Evolutionary conservation across 192 early-diverging fungal species (phyloP), one percentile per base, ranked within the genome.

Genomic region (Pilobolus umbonatus): DNA sequence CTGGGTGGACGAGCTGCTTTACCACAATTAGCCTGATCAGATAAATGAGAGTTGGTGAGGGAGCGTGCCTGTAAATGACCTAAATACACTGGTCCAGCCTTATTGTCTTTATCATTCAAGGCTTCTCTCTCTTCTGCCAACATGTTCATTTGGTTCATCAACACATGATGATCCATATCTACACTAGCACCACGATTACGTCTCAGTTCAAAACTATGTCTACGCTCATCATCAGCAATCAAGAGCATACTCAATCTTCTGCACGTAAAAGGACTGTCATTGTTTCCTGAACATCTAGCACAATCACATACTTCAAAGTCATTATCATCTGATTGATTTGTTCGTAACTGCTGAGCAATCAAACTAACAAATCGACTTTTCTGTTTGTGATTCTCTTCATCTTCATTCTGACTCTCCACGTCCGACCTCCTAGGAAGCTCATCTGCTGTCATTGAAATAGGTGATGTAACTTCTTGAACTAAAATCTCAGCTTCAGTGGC

Each of bases 181-280:
- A 67, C 42, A 49, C 65, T 67, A 14, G 65, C 65, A 19, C 65
- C 65, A 12, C 65, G 48, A 14, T 34, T 58, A 19, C 51, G 50
- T 40, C 65, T 60, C 12, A 67, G 15, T 17, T 67, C 65, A 12
- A 67, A 30, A 17, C 65, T 67, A 14, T 49, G 35, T 4, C 65
- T 38, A 11, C 46, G 45, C 6, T 61, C 65, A 21, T 31, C n/a
- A 19, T 55, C 50, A 5, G 57, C 25, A 5, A 44, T 19, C 5
- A 60, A 31, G 3, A 67, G 28, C 14, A 49, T 42, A 26, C 65
- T 67, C 1, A 67, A 21, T n/a, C 65, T 26, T 32, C 45, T 60
- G 6, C 65, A 67, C 0, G 44, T 38, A 11, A 32, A 40, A 22
- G 51, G 24, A 25, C 44, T 56, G 7, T 61, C 26, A 7, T n/a